phyloP scores from a whole-genome alignment of 208 protist species.

The Trypanosoma melophagium region DNA sequence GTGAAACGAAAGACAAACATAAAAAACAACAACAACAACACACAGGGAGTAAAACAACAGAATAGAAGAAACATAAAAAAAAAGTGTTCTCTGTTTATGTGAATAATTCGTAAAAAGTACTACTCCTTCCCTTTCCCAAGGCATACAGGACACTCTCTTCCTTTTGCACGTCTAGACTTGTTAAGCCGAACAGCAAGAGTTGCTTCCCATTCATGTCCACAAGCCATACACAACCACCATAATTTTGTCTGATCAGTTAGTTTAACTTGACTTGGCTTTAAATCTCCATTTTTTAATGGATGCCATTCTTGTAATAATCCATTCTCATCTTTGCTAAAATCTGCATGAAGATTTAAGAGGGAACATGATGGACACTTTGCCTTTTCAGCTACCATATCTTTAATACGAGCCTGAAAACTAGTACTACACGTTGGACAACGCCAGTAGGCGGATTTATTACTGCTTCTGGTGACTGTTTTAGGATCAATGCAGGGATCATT shows the following conservation, averaged over 20 bases:
- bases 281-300: conserved; percentile 79
- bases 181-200: conserved; percentile 54
- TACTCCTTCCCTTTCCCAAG: conserved; percentile 32
- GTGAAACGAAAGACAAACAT: neutral
- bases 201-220: conserved; percentile 77
- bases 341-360: conserved; percentile 35
- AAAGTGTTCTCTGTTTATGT: conserved; percentile 1
- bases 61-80: neutral
- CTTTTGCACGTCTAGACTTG: conserved; percentile 21
- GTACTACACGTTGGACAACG: conserved; percentile 50
- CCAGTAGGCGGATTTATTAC: conserved; percentile 50
- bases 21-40: neutral
- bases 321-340: conserved; percentile 35
- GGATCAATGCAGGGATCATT: conserved; percentile 76
- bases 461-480: conserved; percentile 38
- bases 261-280: conserved; percentile 54
- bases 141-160: conserved; percentile 56
- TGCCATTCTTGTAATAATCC: conserved; percentile 76
- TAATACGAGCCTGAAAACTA: conserved; percentile 64
- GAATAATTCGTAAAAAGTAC: neutral
- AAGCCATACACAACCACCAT: conserved; percentile 79
- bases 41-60: neutral
- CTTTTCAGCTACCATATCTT: conserved; percentile 59
- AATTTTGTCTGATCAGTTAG: conserved; percentile 58
- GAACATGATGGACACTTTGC: conserved; percentile 61